Evolutionary conservation across 192 early-diverging fungal genomes (phyloP).

Genomic region (Allomyces javanicus): DNA sequence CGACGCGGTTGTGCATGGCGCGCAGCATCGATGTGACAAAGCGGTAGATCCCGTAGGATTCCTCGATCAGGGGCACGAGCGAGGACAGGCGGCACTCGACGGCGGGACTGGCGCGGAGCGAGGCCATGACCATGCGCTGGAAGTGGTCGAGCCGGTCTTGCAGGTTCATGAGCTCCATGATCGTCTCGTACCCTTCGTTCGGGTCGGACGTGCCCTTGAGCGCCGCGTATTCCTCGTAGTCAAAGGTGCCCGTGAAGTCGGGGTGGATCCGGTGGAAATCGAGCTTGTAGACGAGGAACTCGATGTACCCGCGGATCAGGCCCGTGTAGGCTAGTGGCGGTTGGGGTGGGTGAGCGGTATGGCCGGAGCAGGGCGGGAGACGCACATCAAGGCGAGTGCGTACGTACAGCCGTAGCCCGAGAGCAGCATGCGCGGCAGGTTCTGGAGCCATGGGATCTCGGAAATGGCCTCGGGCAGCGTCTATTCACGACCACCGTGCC

Average conservation of each 20-base stretch:
- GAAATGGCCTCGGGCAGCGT: slow-evolving; percentile 64
- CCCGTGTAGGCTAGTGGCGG: slow-evolving; percentile 38
- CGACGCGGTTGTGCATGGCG: slow-evolving; percentile 56
- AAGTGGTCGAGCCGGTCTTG: slow-evolving; percentile 82
- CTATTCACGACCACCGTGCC: no score
- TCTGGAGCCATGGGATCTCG: slow-evolving; percentile 69
- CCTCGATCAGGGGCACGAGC: slow-evolving; percentile 91
- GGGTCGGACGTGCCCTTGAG: slow-evolving; percentile 89
- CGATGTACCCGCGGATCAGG: slow-evolving; percentile 76
- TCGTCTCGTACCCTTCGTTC: slow-evolving; percentile 98
- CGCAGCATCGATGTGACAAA: slow-evolving; percentile 88
- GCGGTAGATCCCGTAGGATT: slow-evolving; percentile 84
- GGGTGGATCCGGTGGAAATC: slow-evolving; percentile 79
- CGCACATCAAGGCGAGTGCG: background rate
- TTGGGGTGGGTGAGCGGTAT: slow-evolving; percentile 1
- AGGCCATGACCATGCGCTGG: slow-evolving; percentile 69
- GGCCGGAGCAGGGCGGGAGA: background rate
- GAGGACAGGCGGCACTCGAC: slow-evolving; percentile 91
- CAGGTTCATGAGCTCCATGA: slow-evolving; percentile 76
- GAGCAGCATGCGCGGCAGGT: slow-evolving; percentile 14
- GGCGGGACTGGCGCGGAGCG: slow-evolving; percentile 59
- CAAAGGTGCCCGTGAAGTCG: slow-evolving; percentile 85
- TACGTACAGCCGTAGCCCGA: slow-evolving; percentile 4
- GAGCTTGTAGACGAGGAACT: slow-evolving; percentile 74
- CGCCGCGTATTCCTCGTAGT: slow-evolving; percentile 91